Percentiles rank a stretch among this genome's conserved stretches.
Conservation (phyloP, 495 filamentous ascomycete genomes). For the Chaetomidium leptoderma region DNA sequence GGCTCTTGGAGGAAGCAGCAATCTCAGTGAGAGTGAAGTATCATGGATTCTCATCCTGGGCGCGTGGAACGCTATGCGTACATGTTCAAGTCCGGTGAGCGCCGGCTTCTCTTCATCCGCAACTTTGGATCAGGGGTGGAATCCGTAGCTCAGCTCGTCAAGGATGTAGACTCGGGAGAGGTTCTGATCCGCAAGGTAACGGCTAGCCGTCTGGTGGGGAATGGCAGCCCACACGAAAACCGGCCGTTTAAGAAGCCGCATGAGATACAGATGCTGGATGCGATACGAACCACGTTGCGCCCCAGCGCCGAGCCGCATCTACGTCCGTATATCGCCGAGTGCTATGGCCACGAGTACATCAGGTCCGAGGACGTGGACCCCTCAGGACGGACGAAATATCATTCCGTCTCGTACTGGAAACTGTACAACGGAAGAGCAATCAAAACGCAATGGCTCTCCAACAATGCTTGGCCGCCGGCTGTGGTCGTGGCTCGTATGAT, state of each 20-base stretch:
- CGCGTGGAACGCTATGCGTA: background rate
- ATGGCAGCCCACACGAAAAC: no score
- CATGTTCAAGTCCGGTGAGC: background rate
- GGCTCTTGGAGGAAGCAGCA: no score
- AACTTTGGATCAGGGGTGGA: background rate
- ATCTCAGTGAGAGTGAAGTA: background rate
- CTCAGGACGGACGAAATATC: background rate
- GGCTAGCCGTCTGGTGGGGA: background rate
- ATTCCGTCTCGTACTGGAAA: constrained; percentile 12
- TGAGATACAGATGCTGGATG: background rate
- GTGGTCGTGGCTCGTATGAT: constrained; percentile 5
- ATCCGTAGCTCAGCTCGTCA: background rate
- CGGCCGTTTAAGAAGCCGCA: background rate
- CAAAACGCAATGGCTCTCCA: background rate
- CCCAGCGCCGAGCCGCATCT: background rate
- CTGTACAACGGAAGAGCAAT: constrained; percentile 1
- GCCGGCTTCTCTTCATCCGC: background rate
- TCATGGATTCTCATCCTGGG: background rate
- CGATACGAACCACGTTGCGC: background rate
- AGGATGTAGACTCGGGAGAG: background rate
- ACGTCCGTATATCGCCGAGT: background rate
- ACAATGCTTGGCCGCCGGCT: background rate
- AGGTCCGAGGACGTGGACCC: background rate
- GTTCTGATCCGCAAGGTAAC: constrained; percentile 11
- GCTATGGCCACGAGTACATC: constrained; percentile 11